These are phyloP conservation scores for Fonsecaea pugnacius DNA, from an alignment of 2,329 filamentous ascomycete species.

Conservation along the genomic window DNA sequence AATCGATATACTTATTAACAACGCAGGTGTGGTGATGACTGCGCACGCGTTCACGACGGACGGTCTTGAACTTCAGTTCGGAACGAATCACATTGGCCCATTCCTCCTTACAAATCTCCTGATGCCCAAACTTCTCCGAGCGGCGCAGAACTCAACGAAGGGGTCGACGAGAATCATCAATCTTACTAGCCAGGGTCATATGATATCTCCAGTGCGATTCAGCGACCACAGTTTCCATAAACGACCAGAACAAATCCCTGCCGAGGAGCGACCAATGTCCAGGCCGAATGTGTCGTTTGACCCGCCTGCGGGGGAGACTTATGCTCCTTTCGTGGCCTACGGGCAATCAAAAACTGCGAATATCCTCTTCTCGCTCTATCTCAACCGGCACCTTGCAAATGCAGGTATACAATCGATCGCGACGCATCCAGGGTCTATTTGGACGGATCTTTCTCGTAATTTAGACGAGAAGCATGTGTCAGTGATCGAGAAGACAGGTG, in stretches of 20 bases:
- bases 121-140: slow-evolving; percentile 44
- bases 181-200: slow-evolving; percentile 37
- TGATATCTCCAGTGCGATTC: slow-evolving; percentile 42
- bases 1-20: slow-evolving; percentile 53
- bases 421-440: slow-evolving; percentile 47
- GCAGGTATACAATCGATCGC: slow-evolving; percentile 47
- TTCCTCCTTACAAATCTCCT: slow-evolving; percentile 50
- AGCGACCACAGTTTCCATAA: slow-evolving; percentile 44
- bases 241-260: slow-evolving; percentile 33
- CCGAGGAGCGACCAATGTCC: slow-evolving; percentile 24
- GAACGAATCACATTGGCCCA: slow-evolving; percentile 47
- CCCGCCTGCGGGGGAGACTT: slow-evolving; percentile 35
- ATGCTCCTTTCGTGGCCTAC: slow-evolving; percentile 47
- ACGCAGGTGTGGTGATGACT: slow-evolving; percentile 48
- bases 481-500: slow-evolving; percentile 38
- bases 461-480: slow-evolving; percentile 39
- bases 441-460: slow-evolving; percentile 28
- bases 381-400: slow-evolving; percentile 47
- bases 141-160: slow-evolving; percentile 28
- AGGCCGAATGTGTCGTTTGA: slow-evolving; percentile 32
- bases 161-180: slow-evolving; percentile 37
- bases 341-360: slow-evolving; percentile 57
- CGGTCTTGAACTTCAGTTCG: slow-evolving; percentile 48
- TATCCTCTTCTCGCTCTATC: slow-evolving; percentile 47
- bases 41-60: slow-evolving; percentile 40